Percentiles rank a stretch among this genome's conserved stretches.
Conservation (phyloP, 257 asterid species). For the Penstemon davidsonii region DNA sequence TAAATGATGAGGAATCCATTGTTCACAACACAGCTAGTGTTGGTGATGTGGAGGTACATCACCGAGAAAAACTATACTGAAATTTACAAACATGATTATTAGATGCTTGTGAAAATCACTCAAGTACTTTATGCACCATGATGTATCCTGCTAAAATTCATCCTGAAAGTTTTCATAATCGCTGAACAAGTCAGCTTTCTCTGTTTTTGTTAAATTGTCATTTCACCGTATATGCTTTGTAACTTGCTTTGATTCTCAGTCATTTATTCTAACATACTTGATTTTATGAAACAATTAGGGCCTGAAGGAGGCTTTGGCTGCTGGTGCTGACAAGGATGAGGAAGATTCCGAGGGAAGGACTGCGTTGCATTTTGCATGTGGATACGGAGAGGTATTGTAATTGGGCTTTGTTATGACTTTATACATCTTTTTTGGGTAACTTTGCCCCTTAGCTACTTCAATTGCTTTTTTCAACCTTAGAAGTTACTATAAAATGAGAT, state of each 20-base stretch:
- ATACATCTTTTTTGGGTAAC: neutral
- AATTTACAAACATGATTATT: neutral
- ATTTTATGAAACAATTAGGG: constrained; percentile 47
- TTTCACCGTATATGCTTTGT: neutral
- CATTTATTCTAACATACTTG: constrained; percentile 25
- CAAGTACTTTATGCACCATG: neutral
- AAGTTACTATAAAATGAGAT: neutral
- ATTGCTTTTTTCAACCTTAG: constrained; percentile 6
- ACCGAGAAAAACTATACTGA: constrained; percentile 2
- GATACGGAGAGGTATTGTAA: constrained; percentile 89
- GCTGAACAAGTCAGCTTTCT: neutral
- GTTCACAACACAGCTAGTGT: constrained; percentile 86
- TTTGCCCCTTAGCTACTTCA: neutral
- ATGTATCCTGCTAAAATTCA: constrained; percentile 8
- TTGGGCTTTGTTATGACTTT: neutral
- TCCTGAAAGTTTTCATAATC: constrained; percentile 2
- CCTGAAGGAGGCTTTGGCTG: constrained; percentile 75
- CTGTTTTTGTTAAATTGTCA: neutral
- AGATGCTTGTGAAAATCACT: constrained; percentile 5
- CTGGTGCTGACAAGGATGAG: constrained; percentile 93
- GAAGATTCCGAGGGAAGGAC: constrained; percentile 99
- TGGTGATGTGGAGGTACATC: constrained; percentile 84
- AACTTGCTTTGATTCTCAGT: neutral
- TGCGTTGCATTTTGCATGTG: constrained; percentile 98
- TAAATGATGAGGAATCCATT: constrained; percentile 78